These are phyloP conservation scores for Debaryomyces subglobosus DNA, from an alignment of 1,139 yeast genomes.

Conservation along the genomic window DNA sequence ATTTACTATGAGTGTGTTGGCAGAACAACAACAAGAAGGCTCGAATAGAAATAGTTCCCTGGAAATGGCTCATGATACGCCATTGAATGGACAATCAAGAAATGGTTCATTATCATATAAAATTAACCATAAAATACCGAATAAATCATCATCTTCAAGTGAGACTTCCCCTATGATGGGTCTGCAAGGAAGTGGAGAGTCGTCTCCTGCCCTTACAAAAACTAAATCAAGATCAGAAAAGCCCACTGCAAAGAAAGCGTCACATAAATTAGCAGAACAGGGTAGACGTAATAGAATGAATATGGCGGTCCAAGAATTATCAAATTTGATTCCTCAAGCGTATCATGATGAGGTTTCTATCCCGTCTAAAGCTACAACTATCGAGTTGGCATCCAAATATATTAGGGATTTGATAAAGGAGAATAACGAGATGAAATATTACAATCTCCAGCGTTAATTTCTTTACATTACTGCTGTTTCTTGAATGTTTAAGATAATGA, in stretches of 20 bases:
- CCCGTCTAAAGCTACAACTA: slow-evolving; percentile 92
- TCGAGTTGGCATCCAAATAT: slow-evolving; percentile 80
- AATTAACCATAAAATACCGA: slow-evolving; percentile 12
- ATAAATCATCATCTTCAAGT: slow-evolving; percentile 21
- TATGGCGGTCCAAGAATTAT: slow-evolving; percentile 76
- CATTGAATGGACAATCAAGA: slow-evolving; percentile 7
- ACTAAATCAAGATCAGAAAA: slow-evolving; percentile 21
- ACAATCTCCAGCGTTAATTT: slow-evolving; percentile 1
- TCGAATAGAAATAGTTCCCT: not conserved
- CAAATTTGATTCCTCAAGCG: slow-evolving; percentile 64
- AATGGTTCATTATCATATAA: slow-evolving; percentile 12
- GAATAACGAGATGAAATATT: slow-evolving; percentile 27
- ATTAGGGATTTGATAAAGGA: slow-evolving; percentile 58
- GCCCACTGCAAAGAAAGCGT: slow-evolving; percentile 62
- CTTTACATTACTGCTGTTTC: not conserved
- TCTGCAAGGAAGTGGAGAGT: slow-evolving; percentile 9
- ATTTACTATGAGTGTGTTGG: slow-evolving; percentile 51
- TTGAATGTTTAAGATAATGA: not conserved
- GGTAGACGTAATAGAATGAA: slow-evolving; percentile 94
- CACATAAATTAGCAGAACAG: slow-evolving; percentile 94
- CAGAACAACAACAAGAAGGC: slow-evolving; percentile 34
- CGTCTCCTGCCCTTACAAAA: not conserved
- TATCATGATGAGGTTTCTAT: slow-evolving; percentile 61
- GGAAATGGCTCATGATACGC: not conserved
- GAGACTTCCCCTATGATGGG: slow-evolving; percentile 20